Base-by-base conservation (phyloP, 2,329 filamentous ascomycete genomes). In the Aspergillus bombycis region DNA sequence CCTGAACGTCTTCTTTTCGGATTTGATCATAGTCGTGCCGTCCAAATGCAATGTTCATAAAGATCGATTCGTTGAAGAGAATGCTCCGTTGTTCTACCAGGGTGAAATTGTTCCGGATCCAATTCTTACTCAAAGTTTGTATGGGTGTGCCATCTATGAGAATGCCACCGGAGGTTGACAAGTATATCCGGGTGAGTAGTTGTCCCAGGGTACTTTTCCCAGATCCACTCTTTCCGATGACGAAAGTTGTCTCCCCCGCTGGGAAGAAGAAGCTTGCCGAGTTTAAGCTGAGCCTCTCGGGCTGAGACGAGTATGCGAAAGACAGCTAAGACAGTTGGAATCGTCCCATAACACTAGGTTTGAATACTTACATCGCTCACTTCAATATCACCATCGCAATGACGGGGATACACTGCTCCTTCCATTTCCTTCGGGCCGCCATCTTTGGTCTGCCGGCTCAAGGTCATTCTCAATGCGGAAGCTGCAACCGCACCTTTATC, bases 151-250 rank as follows among this genome's bases (percentile, higher is more conserved):
- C 88, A 71, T 96, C 93, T 11, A 98, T 80, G 0, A 84, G 74
- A 19, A 97, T 88, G 0, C 85, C 76, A 0, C 94, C 94, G 0
- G 79, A 79, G 0, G 79, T 76, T 0, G 91, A 87, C 8, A 86
- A 81, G 72, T 97, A 97, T 69, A 96, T 91, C 14, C 89, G 87
- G 57, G 93, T 83, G 0, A 98, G 82, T 0, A 98, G 83, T 72
- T 92, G 93, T 1, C 90, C 89, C 1, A 98, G 73, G 0, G 94
- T 98, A 69, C 93, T 97, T 76, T 98, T 98, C 0, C 94, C 94
- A 2, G 92, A 97, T 0, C 95, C 95, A 71, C 93, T 97, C 70
- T 85, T 86, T 0, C 94, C 95, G 57, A 97, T 87, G 2, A 98
- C 83, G 71, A 95, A 97, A 0, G 89, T 92, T 3, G 90, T 88